Percentiles rank a stretch among this genome's conserved stretches.
These are phyloP conservation scores for Zalaria sp. DNA, from an alignment of 2,329 filamentous ascomycete species.

Conservation along the genomic window DNA sequence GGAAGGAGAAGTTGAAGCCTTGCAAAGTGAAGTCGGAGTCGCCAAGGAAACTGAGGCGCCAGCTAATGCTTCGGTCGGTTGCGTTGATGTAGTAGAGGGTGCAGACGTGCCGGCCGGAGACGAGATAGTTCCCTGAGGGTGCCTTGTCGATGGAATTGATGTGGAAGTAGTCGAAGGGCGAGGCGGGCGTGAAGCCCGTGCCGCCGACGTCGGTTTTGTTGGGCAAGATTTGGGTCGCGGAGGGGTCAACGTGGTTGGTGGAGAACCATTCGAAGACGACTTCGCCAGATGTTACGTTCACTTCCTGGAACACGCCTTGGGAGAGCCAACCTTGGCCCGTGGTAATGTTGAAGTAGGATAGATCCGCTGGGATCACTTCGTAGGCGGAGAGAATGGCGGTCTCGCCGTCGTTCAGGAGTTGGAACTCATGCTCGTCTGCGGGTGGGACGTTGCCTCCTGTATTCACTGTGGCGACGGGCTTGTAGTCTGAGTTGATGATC, in stretches of 20 bases:
- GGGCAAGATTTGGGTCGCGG: conserved; percentile 25
- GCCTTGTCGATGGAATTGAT: conserved; percentile 40
- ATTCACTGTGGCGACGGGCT: conserved; percentile 27
- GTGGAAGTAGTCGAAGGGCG: conserved; percentile 38
- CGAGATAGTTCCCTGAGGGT: conserved; percentile 33
- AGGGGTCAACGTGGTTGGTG: conserved; percentile 35
- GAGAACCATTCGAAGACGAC: conserved; percentile 43
- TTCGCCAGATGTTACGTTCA: conserved; percentile 36
- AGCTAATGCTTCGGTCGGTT: conserved; percentile 31
- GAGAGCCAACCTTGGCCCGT: conserved; percentile 30
- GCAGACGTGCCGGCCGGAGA: conserved; percentile 36
- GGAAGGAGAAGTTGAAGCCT: conserved; percentile 27
- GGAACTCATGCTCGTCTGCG: conserved; percentile 34
- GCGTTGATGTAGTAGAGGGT: conserved; percentile 32
- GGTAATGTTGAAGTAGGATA: conserved; percentile 19
- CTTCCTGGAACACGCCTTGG: conserved; percentile 17
- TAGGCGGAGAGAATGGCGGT: conserved; percentile 14
- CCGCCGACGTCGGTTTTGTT: conserved; percentile 20
- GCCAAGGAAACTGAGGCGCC: conserved; percentile 26
- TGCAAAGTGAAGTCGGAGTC: conserved; percentile 6
- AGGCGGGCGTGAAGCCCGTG: conserved; percentile 25
- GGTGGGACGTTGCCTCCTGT: conserved; percentile 8
- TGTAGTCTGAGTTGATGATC: conserved; percentile 31
- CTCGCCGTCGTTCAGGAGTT: conserved; percentile 23
- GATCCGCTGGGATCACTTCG: conserved; percentile 19